Evolutionary conservation across 176 grass and related monocot species (phyloP), one percentile per base, ranked within the genome.

Genomic region (Poa annua): DNA sequence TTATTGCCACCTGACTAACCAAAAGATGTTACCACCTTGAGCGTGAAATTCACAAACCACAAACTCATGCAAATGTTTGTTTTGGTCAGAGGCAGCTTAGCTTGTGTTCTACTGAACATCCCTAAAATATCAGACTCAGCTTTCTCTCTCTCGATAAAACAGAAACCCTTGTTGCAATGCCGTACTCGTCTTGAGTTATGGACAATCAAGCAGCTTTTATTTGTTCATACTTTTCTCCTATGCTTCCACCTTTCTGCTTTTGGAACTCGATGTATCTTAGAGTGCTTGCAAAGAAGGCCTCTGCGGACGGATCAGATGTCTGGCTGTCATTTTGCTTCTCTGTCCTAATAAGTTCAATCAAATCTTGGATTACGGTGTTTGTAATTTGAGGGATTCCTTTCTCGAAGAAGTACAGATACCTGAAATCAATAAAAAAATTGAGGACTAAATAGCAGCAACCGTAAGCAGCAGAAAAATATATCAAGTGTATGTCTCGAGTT

Each of bases 351-450:
- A 99, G 81, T 75, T 99, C 96, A 24, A 99, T 93, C 39, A 99
- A 87, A 88, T 92, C 96, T 78, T 99, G 91, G 81, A 99, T 90
- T 61, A 85, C 91, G 78, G 91, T 88, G 72, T 88, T 92, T 20
- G 93, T 96, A 69, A 99, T 96, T 66, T 99, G 91, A 33, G 93
- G 93, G 71, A 92, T 99, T 81, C 93, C 96, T 86, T 99, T 99
- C 78, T 99, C 96, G 38, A 99, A 99, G 86, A 99, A 99, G 78
- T 99, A 96, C 9, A 96, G 69, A 71, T 99, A 99, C 89, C 96
- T 99, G 87, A 42, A 88, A 74, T 71, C 22, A 36, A 53, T 78
- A 54, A 6, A 71, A 71, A 59, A 52, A 49, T 38, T 25, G 35
- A 48, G 26, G 16, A 42, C 80, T 78, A 52, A 61, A 44, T 47